phyloP scores from a whole-genome alignment of 2,329 filamentous ascomycete species.

The Sclerotinia borealis region DNA sequence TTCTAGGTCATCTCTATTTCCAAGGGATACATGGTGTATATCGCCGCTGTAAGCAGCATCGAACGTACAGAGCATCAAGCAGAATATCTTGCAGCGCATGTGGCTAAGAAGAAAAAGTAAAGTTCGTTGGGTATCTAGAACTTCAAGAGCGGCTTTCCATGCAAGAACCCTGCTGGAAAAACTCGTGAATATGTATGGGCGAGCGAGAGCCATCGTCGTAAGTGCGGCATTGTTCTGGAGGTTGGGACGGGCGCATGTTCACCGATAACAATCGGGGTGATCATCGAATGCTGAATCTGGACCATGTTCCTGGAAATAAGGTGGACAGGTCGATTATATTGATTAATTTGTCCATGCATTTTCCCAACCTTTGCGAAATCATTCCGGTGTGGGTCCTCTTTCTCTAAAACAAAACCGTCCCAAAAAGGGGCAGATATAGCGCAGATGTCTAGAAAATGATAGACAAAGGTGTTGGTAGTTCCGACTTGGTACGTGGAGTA shows the following conservation, averaged over 20 bases:
- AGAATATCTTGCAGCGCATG: constrained; percentile 44
- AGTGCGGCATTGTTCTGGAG: constrained; percentile 44
- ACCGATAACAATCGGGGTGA: constrained; percentile 45
- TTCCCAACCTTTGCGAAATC: constrained; percentile 48
- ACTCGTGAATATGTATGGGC: constrained; percentile 57
- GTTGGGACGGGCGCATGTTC: constrained; percentile 42
- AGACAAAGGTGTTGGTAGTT: constrained; percentile 53
- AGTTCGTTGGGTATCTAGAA: constrained; percentile 51
- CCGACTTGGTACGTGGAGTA: constrained; percentile 38
- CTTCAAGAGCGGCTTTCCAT: constrained; percentile 47
- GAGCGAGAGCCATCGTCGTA: constrained; percentile 52
- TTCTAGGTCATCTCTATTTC: constrained; percentile 45
- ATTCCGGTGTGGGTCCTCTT: constrained; percentile 47
- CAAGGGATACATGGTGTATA: constrained; percentile 53
- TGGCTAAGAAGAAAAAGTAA: constrained; percentile 43
- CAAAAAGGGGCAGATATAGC: constrained; percentile 41
- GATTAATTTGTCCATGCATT: constrained; percentile 45
- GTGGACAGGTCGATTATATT: constrained; percentile 44
- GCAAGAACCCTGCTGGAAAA: constrained; percentile 47
- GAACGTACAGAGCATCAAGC: constrained; percentile 58
- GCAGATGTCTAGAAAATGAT: constrained; percentile 46
- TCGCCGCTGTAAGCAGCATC: constrained; percentile 54
- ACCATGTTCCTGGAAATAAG: constrained; percentile 47
- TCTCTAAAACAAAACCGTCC: constrained; percentile 46
- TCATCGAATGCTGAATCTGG: constrained; percentile 52